Conservation (phyloP, 1,284 basidiomycete species). For the Pterulicium gracile region DNA sequence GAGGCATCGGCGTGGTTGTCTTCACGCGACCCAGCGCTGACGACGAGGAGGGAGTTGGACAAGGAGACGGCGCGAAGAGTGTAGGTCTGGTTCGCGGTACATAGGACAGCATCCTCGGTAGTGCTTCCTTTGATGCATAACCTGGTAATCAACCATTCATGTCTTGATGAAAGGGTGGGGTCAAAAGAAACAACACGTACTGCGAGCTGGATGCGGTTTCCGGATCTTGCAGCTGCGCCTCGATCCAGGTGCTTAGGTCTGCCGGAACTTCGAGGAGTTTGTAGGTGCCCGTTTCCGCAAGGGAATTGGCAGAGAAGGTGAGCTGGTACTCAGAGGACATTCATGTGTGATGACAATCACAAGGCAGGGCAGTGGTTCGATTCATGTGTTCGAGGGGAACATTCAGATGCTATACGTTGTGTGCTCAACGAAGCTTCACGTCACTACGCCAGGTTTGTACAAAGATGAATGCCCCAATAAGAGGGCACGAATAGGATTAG, state of each 20-base stretch:
- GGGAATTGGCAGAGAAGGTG: slow-evolving; percentile 38
- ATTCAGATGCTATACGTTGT: no score
- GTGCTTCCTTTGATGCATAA: slow-evolving; percentile 72
- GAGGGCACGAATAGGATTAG: background rate
- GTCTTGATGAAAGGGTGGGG: slow-evolving; percentile 5
- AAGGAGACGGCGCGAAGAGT: slow-evolving; percentile 70
- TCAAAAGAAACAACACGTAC: background rate
- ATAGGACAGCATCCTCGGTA: slow-evolving; percentile 81
- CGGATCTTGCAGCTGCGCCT: slow-evolving; percentile 24
- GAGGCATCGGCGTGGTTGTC: slow-evolving; percentile 14
- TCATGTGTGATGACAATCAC: background rate
- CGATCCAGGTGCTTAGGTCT: slow-evolving; percentile 46
- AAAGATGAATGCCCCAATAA: background rate
- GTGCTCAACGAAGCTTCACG: no score
- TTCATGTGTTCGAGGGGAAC: no score
- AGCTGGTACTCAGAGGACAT: slow-evolving; percentile 39
- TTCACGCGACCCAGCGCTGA: slow-evolving; percentile 42
- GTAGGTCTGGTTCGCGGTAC: slow-evolving; percentile 73
- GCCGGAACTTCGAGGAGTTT: slow-evolving; percentile 60
- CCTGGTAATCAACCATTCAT: slow-evolving; percentile 25
- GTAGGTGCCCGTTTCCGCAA: slow-evolving; percentile 37
- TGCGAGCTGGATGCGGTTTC: slow-evolving; percentile 21
- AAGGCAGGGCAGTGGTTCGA: slow-evolving; percentile 1
- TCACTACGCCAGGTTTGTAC: background rate
- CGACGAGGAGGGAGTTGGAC: slow-evolving; percentile 77